Base-by-base conservation (phyloP, 2,329 filamentous ascomycete genomes). In the Exophiala phaeomuriformis region DNA sequence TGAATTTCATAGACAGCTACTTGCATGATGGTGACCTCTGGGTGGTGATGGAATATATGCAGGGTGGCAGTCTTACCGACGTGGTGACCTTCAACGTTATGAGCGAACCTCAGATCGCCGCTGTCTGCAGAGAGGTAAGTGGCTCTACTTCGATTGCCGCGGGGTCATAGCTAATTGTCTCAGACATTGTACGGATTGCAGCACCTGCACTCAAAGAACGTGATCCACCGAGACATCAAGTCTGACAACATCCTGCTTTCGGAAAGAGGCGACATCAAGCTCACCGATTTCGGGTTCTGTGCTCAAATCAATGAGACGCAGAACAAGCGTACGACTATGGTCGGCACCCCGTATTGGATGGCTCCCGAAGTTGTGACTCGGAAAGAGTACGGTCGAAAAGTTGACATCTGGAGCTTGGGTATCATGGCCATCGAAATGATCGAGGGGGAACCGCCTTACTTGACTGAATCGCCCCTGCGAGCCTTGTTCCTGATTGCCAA, bases 341-440 rank as follows among this genome's bases (percentile, higher is more conserved):
- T 98, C 42, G 93, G 93, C 50, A 97, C 93, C 5, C 93, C 93
- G 1, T 98, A 98, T 72, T 98, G 93, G 93, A 98, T 98, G 93
- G 93, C 93, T 1, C 93, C 93, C 2, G 93, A 98, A 72, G 91
- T 98, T 27, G 93, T 98, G 30, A 97, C 90, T 4, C 80, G 90
- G 40, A 97, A 97, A 71, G 93, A 97, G 72, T 98, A 98, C 71
- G 93, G 93, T 61, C 86, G 91, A 59, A 98, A 97, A 72, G 91
- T 98, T 51, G 93, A 98, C 67, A 96, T 98, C 63, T 98, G 93
- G 93, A 95, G 88, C 55, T 76, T 98, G 42, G 93, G 93, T 55
- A 98, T 98, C 73, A 97, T 98, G 93, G 90, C 93, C 5, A 97
- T 98, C 65, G 93, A 98, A 72, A 98, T 98, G 93, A 95, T 98